Base-by-base conservation (phyloP, 257 asterid genomes). In the Petunia secreta region DNA sequence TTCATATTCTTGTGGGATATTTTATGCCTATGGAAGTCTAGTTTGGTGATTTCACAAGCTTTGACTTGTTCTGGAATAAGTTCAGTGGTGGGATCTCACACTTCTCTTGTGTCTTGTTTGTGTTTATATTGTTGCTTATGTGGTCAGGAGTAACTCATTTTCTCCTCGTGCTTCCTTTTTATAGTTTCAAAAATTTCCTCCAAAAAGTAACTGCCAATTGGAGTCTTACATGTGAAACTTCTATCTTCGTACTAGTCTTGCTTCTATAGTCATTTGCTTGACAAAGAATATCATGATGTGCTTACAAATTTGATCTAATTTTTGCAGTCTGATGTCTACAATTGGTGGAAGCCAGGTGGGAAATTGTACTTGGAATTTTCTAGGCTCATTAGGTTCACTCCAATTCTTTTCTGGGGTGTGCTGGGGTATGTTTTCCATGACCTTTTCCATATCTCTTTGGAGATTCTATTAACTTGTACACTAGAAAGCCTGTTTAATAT, bases 311-410 rank as follows among this genome's bases (percentile, higher is more conserved):
- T 76, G 77, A 76, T 80, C 75, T 58, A 77, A 80, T 63, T 86
- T 77, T 37, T 89, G 91, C 96, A 95, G 99, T 80, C 93, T 14
- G 87, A 88, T 73, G 92, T 87, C 68, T 95, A 91, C 88, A 88
- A 82, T 63, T 95, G 99, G 99, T 95, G 98, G 99, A 95, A 90
- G 88, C 99, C 98, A 43, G 81, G 83, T 8, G 86, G 95, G 82
- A 93, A 91, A 78, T 81, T 91, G 78, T 92, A 76, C 88, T 80
- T 85, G 86, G 86, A 90, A 43, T 86, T 95, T 68, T 80, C 98
- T 55, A 87, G 99, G 87, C 91, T 90, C 79, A 89, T 93, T 86
- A 95, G 90, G 89, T 93, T 93, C 81, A 81, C 95, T 7, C 99
- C 99, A 63, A 79, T 92, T 79, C 53, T 95, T 52, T 95, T 95